phyloP scores from a whole-genome alignment of 228 moss, liverwort and hornwort species.

The Sphagnum fallax region DNA sequence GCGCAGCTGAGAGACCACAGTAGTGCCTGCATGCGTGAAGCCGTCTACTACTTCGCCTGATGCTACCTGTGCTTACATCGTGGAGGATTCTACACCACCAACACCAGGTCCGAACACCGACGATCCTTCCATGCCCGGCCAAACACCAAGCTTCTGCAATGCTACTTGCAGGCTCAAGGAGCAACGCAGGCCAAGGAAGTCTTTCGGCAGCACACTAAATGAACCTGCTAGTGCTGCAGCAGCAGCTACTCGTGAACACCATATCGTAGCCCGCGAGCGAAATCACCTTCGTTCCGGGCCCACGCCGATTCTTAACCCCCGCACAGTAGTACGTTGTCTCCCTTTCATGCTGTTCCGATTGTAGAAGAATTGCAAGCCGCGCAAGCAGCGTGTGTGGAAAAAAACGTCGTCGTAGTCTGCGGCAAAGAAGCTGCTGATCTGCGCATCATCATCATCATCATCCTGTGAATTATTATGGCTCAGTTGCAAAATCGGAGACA shows the following conservation, averaged over 20 bases:
- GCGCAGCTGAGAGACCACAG: conserved; percentile 14
- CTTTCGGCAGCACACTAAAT: too few species aligned
- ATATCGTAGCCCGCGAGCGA: too few species aligned
- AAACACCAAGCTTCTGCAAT: not conserved
- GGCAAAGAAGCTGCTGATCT: conserved; percentile 2
- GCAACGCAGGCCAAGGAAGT: not conserved
- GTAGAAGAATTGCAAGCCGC: too few species aligned
- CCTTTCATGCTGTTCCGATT: conserved; percentile 21
- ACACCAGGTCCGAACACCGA: not conserved
- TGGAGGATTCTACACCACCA: not conserved
- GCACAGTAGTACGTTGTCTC: conserved; percentile 23
- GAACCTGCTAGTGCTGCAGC: too few species aligned
- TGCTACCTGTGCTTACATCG: not conserved
- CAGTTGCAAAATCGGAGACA: conserved; percentile 13
- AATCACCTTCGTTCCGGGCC: conserved; percentile 44
- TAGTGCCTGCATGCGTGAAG: conserved; percentile 2
- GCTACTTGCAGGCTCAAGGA: not conserved
- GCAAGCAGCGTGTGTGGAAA: not conserved
- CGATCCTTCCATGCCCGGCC: not conserved
- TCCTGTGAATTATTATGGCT: too few species aligned
- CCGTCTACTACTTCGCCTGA: not conserved
- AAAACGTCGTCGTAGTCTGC: conserved; percentile 13
- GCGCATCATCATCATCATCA: too few species aligned
- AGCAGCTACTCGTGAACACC: too few species aligned
- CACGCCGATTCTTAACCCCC: conserved; percentile 50